Evolutionary conservation across 2,329 filamentous ascomycete species (phyloP).

Genomic region (Fusarium sp.): DNA sequence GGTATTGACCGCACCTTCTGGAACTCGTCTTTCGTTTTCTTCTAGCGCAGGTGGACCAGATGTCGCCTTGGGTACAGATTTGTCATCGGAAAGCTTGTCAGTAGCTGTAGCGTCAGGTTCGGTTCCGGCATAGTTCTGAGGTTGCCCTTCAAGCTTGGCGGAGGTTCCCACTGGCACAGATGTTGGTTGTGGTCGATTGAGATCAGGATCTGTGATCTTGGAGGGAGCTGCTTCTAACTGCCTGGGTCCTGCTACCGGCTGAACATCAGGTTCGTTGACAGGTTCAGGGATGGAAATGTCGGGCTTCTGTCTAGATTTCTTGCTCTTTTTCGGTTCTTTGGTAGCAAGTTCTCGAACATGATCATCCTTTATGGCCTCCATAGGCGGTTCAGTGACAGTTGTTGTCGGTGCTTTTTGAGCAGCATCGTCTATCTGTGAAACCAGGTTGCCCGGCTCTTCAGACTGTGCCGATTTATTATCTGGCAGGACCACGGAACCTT

Average conservation of each 20-base stretch:
- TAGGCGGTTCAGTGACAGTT: background rate
- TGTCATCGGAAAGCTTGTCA: background rate
- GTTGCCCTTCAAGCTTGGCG: background rate
- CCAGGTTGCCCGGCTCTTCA: background rate
- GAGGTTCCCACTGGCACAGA: background rate
- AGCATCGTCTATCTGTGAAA: background rate
- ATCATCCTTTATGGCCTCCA: background rate
- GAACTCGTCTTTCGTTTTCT: conserved; percentile 3
- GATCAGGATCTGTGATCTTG: background rate
- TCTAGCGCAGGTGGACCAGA: background rate
- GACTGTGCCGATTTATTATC: conserved; percentile 6
- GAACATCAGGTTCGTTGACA: background rate
- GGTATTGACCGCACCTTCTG: conserved; percentile 3
- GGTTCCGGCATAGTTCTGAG: background rate
- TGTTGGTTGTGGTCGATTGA: background rate
- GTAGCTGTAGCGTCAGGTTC: background rate
- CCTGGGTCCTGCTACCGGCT: background rate
- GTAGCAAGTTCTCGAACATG: background rate
- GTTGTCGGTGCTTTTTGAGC: background rate
- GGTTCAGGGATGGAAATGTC: background rate
- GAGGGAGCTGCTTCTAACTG: background rate
- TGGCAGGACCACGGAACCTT: background rate
- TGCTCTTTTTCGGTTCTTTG: background rate
- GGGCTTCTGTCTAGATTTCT: background rate
- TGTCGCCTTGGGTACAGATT: background rate